Percentiles rank a stretch among this genome's conserved stretches.
Evolutionary conservation across 2,329 filamentous ascomycete genomes (phyloP).

Genomic region (Diplodia scrobiculata): DNA sequence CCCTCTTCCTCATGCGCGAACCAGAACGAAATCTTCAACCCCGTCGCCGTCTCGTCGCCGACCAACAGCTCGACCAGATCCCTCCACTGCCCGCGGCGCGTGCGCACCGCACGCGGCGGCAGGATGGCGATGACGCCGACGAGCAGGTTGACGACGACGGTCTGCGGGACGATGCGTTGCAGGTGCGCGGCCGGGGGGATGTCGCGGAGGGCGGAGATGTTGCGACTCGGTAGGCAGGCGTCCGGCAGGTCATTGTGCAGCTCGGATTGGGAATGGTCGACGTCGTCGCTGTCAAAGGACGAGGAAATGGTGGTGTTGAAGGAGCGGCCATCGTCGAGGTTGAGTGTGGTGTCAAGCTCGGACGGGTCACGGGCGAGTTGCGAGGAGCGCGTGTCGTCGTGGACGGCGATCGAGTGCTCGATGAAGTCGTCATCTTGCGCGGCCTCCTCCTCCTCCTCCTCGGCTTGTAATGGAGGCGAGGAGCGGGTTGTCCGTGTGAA

Average conservation of each 20-base stretch:
- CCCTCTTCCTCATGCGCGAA: slow-evolving; percentile 49
- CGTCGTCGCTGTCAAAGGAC: slow-evolving; percentile 44
- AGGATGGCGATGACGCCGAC: slow-evolving; percentile 80
- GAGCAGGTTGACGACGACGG: slow-evolving; percentile 58
- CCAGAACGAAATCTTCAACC: slow-evolving; percentile 86
- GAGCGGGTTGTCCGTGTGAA: background rate
- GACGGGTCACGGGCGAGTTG: slow-evolving; percentile 44
- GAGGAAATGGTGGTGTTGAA: slow-evolving; percentile 39
- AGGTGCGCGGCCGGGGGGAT: slow-evolving; percentile 70
- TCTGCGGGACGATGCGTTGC: slow-evolving; percentile 70
- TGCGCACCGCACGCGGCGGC: slow-evolving; percentile 62
- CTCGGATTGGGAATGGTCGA: slow-evolving; percentile 34
- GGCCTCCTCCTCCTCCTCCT: background rate
- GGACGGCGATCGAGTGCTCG: slow-evolving; percentile 72
- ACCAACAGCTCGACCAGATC: slow-evolving; percentile 76
- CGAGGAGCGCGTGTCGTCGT: slow-evolving; percentile 67
- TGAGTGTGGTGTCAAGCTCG: slow-evolving; percentile 7
- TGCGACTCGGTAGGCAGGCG: slow-evolving; percentile 43
- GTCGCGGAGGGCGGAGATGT: slow-evolving; percentile 65
- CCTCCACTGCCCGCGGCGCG: slow-evolving; percentile 59
- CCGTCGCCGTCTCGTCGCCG: slow-evolving; percentile 80
- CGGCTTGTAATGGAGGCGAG: background rate
- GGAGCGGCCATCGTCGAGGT: background rate
- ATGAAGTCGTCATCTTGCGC: slow-evolving; percentile 58
- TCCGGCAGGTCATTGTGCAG: slow-evolving; percentile 13